Base-by-base conservation (phyloP, 257 asterid genomes). In the Lycium barbarum region DNA sequence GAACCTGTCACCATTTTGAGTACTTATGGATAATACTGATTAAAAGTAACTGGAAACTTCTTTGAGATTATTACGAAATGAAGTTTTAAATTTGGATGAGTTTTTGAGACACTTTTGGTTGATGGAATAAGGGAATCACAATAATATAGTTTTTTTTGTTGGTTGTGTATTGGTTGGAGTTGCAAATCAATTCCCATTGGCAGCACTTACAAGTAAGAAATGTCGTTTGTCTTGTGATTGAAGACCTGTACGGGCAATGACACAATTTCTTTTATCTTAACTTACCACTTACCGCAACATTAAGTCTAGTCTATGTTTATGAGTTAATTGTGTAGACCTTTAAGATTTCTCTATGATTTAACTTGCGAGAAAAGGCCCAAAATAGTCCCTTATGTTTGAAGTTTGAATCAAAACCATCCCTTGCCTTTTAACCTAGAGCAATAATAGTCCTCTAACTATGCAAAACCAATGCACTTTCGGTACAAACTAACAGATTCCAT, bases 261-360 rank as follows among this genome's bases (percentile, higher is more conserved):
- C 12, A 73, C 7, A 11, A 20, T 72, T 47, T 47, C 0, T 73
- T 47, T 45, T 20, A 73, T 73, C 81, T 73, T 47, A 47, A n/a
- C n/a, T n/a, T n/a, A n/a, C n/a, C n/a, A 20, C 61, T 20, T 11
- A 20, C 40, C 35, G 6, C 61, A 20, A 20, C 13, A 73, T 6
- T 73, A 73, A 73, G 40, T 73, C 10, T n/a, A 45, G 80, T 47
- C n/a, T 47, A 12, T 73, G 59, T 73, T 73, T 20, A 0, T 20
- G 81, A 49, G 55, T 72, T n/a, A 45, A 45, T 11, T 45, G 5
- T 73, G 59, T 45, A 45, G n/a, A 45, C 26, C 1, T 45, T 72
- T n/a, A 26, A 72, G 80, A 38, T 72, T 72, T 72, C 80, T 72
- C 58, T 72, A 71, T 68, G 12, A 43, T 71, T 18, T 43, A 71